A percentile compares a stretch with the other conserved stretches of the same genome.
Evolutionary conservation across 2,329 filamentous ascomycete genomes (phyloP).

Genomic region (Cytospora mali): DNA sequence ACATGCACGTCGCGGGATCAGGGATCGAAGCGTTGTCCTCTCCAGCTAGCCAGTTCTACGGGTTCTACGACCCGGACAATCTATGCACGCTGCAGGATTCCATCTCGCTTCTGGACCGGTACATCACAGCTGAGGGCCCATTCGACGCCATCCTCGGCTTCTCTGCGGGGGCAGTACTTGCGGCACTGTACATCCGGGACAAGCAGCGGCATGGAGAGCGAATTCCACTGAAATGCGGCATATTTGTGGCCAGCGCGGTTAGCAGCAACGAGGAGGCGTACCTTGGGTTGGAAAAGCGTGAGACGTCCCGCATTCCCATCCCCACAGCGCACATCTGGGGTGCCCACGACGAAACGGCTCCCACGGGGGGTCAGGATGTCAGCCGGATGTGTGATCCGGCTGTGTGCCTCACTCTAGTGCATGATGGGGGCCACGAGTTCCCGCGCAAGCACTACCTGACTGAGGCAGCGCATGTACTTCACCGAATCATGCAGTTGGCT

Average conservation of each 20-base stretch:
- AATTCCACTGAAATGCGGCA: not conserved
- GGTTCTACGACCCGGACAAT: not conserved
- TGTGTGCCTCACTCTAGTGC: not conserved
- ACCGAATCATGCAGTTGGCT: too few species aligned
- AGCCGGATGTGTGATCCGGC: not conserved
- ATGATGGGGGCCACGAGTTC: conserved; percentile 1
- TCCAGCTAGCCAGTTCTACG: not conserved
- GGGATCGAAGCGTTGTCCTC: not conserved
- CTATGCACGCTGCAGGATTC: not conserved
- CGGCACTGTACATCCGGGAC: not conserved
- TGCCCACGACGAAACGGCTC: not conserved
- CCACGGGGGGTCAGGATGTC: not conserved
- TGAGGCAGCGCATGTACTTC: too few species aligned
- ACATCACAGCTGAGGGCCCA: not conserved
- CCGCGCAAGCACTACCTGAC: not conserved
- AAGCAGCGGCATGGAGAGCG: not conserved
- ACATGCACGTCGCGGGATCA: too few species aligned
- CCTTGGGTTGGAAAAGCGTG: not conserved
- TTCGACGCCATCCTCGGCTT: not conserved
- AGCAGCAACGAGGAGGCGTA: not conserved
- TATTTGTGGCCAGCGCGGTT: not conserved
- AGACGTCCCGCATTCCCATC: not conserved
- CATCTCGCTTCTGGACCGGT: not conserved
- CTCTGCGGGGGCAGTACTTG: not conserved
- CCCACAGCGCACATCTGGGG: conserved; percentile 3